These are phyloP conservation scores for Puccinia triticina DNA, from an alignment of 1,284 basidiomycete genomes.

Conservation along the genomic window DNA sequence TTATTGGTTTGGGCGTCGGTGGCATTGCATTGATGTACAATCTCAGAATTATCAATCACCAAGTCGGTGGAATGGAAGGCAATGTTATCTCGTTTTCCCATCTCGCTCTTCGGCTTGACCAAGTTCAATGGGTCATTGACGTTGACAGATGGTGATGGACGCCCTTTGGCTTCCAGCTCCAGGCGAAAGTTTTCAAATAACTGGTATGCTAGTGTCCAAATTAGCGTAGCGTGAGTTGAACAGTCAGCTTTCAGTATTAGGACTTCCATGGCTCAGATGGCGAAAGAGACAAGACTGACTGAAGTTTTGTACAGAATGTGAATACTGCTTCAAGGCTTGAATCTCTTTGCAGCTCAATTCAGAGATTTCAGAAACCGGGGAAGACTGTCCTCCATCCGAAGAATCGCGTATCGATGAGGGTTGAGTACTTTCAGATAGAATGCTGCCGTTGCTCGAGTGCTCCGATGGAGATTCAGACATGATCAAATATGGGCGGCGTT, in stretches of 20 bases:
- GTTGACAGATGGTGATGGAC: neutral
- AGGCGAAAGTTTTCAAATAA: conserved; percentile 44
- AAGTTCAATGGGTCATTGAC: neutral
- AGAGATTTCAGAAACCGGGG: conserved; percentile 8
- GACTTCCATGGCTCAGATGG: neutral
- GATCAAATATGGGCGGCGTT: neutral
- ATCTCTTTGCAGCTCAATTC: conserved; percentile 34
- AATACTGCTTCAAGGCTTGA: conserved; percentile 31
- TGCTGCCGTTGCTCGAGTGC: neutral
- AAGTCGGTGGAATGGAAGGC: neutral
- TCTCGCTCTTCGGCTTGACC: neutral
- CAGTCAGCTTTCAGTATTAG: neutral
- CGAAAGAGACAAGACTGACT: conserved; percentile 8
- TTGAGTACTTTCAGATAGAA: neutral
- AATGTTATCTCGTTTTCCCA: neutral
- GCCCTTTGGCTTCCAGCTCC: conserved; percentile 23
- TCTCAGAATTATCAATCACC: neutral
- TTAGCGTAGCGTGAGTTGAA: too few relatives aligned
- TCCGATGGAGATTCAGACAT: conserved; percentile 4
- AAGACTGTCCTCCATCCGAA: neutral
- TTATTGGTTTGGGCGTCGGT: neutral
- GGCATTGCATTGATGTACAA: neutral
- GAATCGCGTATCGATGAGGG: neutral
- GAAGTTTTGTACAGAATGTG: conserved; percentile 43
- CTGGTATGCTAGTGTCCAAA: conserved; percentile 15